Evolutionary conservation across 108 stramenopile genomes (phyloP), one percentile per base, ranked within the genome.

Genomic region (Nitzschia inconspicua): DNA sequence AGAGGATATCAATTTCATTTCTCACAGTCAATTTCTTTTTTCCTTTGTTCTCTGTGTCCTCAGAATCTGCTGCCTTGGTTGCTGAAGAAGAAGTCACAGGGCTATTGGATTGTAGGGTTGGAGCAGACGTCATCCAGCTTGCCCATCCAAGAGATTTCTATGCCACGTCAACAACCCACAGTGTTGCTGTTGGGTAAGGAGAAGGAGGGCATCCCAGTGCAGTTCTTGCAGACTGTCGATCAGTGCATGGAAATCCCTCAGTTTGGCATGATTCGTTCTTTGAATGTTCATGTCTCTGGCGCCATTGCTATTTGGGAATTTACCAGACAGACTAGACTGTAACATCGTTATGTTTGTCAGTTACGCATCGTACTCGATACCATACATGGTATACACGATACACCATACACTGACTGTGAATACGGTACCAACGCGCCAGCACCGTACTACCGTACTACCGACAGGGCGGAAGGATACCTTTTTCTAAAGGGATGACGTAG

Each of bases 241-340:
- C 58, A 80, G n/a, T 95, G 95, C 63, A 84, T 95, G 34, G 96
- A 98, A 66, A 95, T 98, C 56, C 97, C 97, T 11, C 97, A 98
- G 65, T 74, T 93, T 24, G 97, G 97, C 13, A 93, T 98, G 50
- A 93, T 88, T 53, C 77, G 97, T 5, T 89, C 86, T 25, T 68
- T 98, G 26, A 98, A 98, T 55, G 97, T 97, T n/a, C 97, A 98
- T 54, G 97, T 97, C 6, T 75, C 79, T 24, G 95, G 93, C 20
- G 91, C 96, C 11, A 77, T 98, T 18, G 59, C 78, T 2, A 84
- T 98, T 62, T 97, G 96, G 95, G 94, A 97, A 66, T 89, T 86
- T 47, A 85, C 90, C 14, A 88, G 87, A 30, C 95, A 95, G 56
- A 68, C 63, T 53, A 39, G 50, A 44, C 29, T 68, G 6, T 1